phyloP scores from a whole-genome alignment of 495 filamentous ascomycete genomes.

The Tetracladium setigerum region DNA sequence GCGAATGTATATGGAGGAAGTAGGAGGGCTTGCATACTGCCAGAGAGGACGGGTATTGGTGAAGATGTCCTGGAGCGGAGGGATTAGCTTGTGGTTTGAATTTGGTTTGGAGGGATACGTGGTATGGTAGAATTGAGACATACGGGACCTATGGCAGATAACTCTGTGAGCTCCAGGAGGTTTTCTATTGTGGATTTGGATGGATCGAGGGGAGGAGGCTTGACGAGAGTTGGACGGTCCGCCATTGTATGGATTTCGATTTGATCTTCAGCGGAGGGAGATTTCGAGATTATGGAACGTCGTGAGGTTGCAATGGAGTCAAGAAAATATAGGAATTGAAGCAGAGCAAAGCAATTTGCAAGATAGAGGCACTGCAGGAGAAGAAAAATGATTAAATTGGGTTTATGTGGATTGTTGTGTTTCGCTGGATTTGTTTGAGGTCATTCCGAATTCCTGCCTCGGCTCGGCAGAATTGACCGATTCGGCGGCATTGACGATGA shows the following conservation, averaged over 20 bases:
- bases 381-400: background rate
- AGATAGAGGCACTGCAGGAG: background rate
- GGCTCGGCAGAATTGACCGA: background rate
- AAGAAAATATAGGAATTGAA: background rate
- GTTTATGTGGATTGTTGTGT: background rate
- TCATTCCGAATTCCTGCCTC: background rate
- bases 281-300: background rate
- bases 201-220: conserved; percentile 62
- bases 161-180: conserved; percentile 71
- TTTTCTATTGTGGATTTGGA: conserved; percentile 81
- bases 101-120: background rate
- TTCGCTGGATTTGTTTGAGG: background rate
- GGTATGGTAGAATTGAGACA: conserved; percentile 18
- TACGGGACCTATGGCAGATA: conserved; percentile 76
- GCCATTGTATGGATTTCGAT: conserved; percentile 17
- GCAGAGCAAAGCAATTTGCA: background rate
- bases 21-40: conserved; percentile 36
- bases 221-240: conserved; percentile 56
- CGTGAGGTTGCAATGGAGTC: background rate
- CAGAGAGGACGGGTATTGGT: conserved; percentile 86
- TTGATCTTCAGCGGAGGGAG: background rate
- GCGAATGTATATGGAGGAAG: no score
- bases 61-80: conserved; percentile 65
- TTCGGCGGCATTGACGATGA: background rate
- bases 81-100: background rate